phyloP scores from a whole-genome alignment of 1,284 basidiomycete species.

The Cutaneotrichosporon dermatis region DNA sequence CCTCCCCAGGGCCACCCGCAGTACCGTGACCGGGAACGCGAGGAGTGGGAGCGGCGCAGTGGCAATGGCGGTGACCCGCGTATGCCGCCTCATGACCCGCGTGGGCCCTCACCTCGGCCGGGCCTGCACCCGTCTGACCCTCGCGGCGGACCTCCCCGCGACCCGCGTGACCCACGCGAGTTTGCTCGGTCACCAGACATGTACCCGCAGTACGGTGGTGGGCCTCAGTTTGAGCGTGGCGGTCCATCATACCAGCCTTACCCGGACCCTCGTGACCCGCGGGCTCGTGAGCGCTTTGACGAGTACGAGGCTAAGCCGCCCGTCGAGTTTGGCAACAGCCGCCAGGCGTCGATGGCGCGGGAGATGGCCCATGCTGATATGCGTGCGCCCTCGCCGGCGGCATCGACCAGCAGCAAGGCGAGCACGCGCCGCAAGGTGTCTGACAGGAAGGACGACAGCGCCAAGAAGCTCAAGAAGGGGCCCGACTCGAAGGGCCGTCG shows the following conservation, averaged over 20 bases:
- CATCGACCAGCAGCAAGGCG: slow-evolving; percentile 29
- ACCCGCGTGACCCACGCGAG: slow-evolving; percentile 9
- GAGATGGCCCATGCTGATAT: slow-evolving; percentile 16
- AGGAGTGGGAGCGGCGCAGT: slow-evolving; percentile 44
- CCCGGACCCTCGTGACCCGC: slow-evolving; percentile 10
- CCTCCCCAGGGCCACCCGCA: slow-evolving; percentile 19
- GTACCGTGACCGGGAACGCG: slow-evolving; percentile 31
- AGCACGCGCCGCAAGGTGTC: slow-evolving; percentile 19
- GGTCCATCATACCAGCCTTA: slow-evolving; percentile 6
- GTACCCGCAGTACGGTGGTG: slow-evolving; percentile 15
- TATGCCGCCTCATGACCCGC: slow-evolving; percentile 22
- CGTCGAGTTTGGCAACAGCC: slow-evolving; percentile 7
- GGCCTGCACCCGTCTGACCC: slow-evolving; percentile 8
- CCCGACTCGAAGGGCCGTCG: slow-evolving; percentile 9
- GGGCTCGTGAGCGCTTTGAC: slow-evolving; percentile 11
- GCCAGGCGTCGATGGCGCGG: slow-evolving; percentile 12
- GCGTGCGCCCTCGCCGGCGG: slow-evolving; percentile 37
- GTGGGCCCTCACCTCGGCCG: slow-evolving; percentile 36
- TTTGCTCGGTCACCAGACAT: slow-evolving; percentile 15
- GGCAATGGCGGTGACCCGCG: slow-evolving; percentile 27
- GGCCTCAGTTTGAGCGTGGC: slow-evolving; percentile 15
- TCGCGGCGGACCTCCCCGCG: not conserved
- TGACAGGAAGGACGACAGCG: slow-evolving; percentile 1
- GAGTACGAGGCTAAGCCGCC: slow-evolving; percentile 10
- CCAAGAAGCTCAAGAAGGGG: slow-evolving; percentile 8